Conservation (phyloP, 139 green algal species). For the Chlorella ohadii region DNA sequence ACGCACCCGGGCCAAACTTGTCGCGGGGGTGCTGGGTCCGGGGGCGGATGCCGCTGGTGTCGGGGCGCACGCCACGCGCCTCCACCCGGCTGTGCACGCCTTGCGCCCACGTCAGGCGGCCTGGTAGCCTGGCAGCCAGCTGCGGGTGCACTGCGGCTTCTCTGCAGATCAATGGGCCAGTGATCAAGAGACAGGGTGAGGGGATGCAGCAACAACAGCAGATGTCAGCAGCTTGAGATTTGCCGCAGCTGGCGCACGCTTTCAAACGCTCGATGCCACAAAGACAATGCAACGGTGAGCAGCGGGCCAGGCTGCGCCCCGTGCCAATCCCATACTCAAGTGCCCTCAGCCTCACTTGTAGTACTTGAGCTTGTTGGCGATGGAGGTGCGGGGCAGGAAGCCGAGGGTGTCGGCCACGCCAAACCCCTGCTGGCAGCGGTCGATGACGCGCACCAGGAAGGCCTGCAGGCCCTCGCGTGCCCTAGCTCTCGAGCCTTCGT, state of each 20-base stretch:
- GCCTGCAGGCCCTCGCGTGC: not conserved
- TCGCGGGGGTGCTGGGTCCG: conserved; percentile 11
- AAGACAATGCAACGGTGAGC: not conserved
- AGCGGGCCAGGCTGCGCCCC: not conserved
- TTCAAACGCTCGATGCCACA: no score
- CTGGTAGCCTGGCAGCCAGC: not conserved
- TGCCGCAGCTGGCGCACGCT: no score
- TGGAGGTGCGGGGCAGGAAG: conserved; percentile 22
- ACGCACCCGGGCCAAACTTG: conserved; percentile 16
- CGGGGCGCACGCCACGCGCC: not conserved
- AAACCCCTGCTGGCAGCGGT: not conserved
- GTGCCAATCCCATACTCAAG: no score
- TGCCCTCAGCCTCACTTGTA: conserved; percentile 2
- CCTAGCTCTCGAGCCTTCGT: not conserved
- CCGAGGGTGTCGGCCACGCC: conserved; percentile 26
- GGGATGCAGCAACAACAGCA: not conserved
- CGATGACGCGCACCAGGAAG: conserved; percentile 13
- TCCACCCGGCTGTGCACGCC: not conserved
- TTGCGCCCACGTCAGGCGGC: not conserved
- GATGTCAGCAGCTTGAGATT: no score
- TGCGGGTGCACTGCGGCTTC: not conserved
- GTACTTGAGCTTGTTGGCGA: conserved; percentile 41
- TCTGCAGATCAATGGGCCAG: not conserved
- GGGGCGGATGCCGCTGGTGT: conserved; percentile 1
- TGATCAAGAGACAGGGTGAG: not conserved